phyloP scores from a whole-genome alignment of 2,329 filamentous ascomycete species.

The Fusarium sacchari region DNA sequence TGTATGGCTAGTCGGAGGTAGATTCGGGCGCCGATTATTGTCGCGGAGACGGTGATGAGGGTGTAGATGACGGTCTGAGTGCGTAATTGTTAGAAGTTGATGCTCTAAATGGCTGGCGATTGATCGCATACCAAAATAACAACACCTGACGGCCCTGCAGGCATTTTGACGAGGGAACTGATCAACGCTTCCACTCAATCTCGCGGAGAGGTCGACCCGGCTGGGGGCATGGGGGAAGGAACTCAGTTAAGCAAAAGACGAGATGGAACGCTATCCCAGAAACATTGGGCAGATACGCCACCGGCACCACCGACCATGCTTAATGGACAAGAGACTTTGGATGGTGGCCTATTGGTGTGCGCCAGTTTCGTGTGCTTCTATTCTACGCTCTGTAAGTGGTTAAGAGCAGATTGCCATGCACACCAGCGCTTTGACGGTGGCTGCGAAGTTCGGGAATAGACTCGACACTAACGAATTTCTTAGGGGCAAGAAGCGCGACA shows the following conservation, averaged over 20 bases:
- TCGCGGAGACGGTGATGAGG: not conserved
- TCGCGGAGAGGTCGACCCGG: not conserved
- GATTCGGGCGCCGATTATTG: conserved; percentile 11
- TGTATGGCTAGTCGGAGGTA: conserved; percentile 23
- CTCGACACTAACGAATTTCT: not conserved
- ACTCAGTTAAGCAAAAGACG: not conserved
- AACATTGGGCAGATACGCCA: not conserved
- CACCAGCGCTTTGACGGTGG: not conserved
- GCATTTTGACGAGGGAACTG: not conserved
- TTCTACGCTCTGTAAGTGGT: accelerated
- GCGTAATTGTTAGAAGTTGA: accelerated
- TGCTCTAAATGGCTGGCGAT: not conserved
- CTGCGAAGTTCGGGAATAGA: not conserved
- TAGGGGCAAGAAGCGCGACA: not conserved
- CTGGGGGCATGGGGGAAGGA: no score
- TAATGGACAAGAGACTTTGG: not conserved
- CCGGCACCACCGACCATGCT: not conserved
- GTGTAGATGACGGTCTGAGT: not conserved
- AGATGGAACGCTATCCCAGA: not conserved
- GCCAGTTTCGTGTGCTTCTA: not conserved
- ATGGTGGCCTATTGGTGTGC: not conserved
- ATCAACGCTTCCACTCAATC: not conserved
- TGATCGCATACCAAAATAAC: conserved; percentile 1
- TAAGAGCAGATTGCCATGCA: not conserved
- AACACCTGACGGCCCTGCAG: conserved; percentile 3